Evolutionary conservation across 2,329 filamentous ascomycete genomes (phyloP).

Genomic region (Chalaropsis thielavioides): DNA sequence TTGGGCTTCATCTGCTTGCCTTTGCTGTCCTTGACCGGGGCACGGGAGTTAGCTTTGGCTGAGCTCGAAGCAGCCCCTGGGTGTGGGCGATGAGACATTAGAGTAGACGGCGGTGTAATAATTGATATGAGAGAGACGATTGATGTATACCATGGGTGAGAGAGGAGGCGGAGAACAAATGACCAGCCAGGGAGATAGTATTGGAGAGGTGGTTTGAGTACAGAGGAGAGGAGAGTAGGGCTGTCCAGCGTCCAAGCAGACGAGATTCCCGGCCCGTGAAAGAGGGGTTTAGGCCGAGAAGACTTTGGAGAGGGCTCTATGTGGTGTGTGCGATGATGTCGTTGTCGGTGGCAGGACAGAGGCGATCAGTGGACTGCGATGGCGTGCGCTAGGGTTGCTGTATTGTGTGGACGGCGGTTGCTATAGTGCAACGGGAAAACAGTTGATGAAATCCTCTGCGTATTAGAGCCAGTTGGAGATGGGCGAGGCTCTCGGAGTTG

Average conservation of each 20-base stretch:
- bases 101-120: background rate
- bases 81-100: background rate
- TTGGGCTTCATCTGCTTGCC: slow-evolving; percentile 45
- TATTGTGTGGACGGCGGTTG: background rate
- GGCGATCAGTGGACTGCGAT: background rate
- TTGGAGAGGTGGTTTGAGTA: background rate
- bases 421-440: background rate
- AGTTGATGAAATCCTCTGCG: background rate
- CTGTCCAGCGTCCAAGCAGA: background rate
- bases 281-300: background rate
- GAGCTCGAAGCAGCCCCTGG: background rate
- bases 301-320: background rate
- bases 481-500: background rate
- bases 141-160: slow-evolving; percentile 9
- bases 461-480: background rate
- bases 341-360: background rate
- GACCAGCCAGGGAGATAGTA: background rate
- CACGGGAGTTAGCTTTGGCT: background rate
- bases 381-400: background rate
- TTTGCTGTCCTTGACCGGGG: slow-evolving; percentile 27
- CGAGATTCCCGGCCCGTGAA: background rate
- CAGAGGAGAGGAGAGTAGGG: background rate
- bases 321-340: background rate
- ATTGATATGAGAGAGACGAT: background rate
- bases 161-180: background rate